A percentile compares a stretch with the other conserved stretches of the same genome.
These are phyloP conservation scores for Blastobotrys niveus DNA, from an alignment of 1,139 yeast species.

Conservation along the genomic window DNA sequence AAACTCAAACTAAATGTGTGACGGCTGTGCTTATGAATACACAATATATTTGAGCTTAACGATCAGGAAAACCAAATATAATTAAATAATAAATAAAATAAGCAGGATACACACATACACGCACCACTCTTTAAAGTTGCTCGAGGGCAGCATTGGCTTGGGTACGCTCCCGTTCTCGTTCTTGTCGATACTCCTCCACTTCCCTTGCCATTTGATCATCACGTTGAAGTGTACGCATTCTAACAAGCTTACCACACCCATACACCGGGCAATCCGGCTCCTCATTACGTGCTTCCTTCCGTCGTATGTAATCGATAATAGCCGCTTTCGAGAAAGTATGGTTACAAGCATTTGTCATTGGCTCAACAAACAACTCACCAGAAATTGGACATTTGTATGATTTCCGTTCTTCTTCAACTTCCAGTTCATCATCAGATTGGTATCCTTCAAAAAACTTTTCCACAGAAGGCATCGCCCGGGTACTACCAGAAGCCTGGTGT, in stretches of 20 bases:
- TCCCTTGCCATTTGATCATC: conserved; percentile 1
- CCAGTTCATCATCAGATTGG: conserved; percentile 26
- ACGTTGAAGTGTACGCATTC: neutral
- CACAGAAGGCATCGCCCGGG: conserved; percentile 25
- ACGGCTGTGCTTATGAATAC: no score
- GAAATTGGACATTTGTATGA: conserved; percentile 31
- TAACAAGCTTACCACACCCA: conserved; percentile 1
- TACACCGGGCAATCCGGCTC: conserved; percentile 6
- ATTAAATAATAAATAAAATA: no score
- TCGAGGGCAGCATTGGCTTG: conserved; percentile 6
- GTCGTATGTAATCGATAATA: conserved; percentile 13
- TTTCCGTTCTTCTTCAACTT: conserved; percentile 24
- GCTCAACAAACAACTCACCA: conserved; percentile 24
- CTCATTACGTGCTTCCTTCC: neutral
- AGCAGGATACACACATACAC: no score
- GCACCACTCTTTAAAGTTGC: conserved; percentile 3
- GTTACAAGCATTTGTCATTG: conserved; percentile 27
- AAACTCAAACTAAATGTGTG: no score
- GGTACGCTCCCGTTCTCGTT: neutral
- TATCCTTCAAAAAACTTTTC: conserved; percentile 23
- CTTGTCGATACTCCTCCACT: neutral
- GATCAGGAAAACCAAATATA: no score
- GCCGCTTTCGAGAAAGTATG: conserved; percentile 28
- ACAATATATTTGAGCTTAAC: no score
- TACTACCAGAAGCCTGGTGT: conserved; percentile 21